Base-by-base conservation (phyloP, 352 stramenopile species). In the Globisporangium irregulare region DNA sequence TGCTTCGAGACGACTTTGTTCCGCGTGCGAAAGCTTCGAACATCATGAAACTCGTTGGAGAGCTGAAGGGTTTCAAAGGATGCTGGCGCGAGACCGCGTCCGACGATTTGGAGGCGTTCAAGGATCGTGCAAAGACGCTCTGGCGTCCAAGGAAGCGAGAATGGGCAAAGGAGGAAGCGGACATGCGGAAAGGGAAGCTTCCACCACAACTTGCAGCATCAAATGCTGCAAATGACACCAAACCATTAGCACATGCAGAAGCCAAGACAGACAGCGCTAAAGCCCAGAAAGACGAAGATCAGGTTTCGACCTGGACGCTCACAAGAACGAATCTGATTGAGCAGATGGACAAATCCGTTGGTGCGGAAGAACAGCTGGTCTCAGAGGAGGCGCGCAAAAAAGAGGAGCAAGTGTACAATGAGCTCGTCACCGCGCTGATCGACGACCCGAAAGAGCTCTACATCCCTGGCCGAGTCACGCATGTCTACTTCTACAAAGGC, bases 1-100 rank as follows among this genome's bases (percentile, higher is more conserved):
- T 96, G 27, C 75, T 96, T 29, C 86, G 88, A 34, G 88, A 96
- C 71, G 88, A 96, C 55, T 89, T 94, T 68, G 88, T 96, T 1
- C 88, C 88, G 29, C 86, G 87, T 48, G 83, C 87, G 3, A 95
- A 94, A 66, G 87, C 87, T 24, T 86, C 87, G 8, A 95, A 95
- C 61, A 89, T 94, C 64, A 59, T 93, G 12, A 91, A 89, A 43
- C 80, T 95, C 10, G 75, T 93, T 14, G 64, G 78, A 8, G 84
- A 93, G 54, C 70, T 95, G 38, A 86, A 92, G 12, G 86, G 86
- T 9, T 95, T 95, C 68, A 92, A 91, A 67, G 84, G 86, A 12
- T 89, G 78, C 53, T 95, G 87, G 87, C 76, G 82, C 43, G 85
- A 94, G 57, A 91, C 84, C 8, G 86, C 86, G 12, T 90, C 79